Base-by-base conservation (phyloP, 2,329 filamentous ascomycete species). In the Seiridium unicorne region DNA sequence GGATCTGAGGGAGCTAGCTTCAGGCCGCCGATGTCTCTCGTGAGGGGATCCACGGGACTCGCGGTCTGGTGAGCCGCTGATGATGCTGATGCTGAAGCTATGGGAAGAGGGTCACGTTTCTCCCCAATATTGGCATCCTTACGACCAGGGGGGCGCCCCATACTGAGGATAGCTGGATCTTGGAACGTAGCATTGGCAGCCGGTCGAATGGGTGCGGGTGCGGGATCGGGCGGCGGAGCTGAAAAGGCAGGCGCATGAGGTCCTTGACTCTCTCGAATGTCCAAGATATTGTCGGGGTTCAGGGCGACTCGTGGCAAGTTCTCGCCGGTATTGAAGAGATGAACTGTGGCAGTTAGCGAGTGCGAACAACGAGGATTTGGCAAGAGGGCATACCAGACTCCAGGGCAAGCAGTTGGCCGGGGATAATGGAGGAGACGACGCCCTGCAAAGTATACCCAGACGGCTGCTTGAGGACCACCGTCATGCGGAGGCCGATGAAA, bases 111-210 rank as follows among this genome's bases (percentile, higher is more conserved):
- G 40, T 72, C 73, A 47, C 67, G 66, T 61, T 71, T 73, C 63
- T 73, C 73, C 51, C 66, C 67, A 4, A 66, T 68, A 57, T 70
- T 72, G 3, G 70, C 67, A n/a, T 68, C 66, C 4, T 69, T 68
- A 2, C 66, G 66, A 9, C 71, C 66, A 0, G 70, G 68, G 34
- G 65, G 76, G 51, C 78, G 77, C 31, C 79, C 79, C 55, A 91
- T 84, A 70, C 91, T 93, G 51, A 96, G 72, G 59, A 96, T 96
- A 3, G 92, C 92, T 9, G 92, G 92, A 68, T 96, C 92, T n/a
- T 89, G 82, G 68, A 95, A 92, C 0, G 79, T 61, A 49, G 69
- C 65, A 44, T 69, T 72, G 56, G 58, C 49, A 18, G 69, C 60
- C 31, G 72, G 60, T 4, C 64, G 57, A 13, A 47, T 66, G 57